These are phyloP conservation scores for Calonectria leucothoes DNA, from an alignment of 2,329 filamentous ascomycete genomes.

Conservation along the genomic window DNA sequence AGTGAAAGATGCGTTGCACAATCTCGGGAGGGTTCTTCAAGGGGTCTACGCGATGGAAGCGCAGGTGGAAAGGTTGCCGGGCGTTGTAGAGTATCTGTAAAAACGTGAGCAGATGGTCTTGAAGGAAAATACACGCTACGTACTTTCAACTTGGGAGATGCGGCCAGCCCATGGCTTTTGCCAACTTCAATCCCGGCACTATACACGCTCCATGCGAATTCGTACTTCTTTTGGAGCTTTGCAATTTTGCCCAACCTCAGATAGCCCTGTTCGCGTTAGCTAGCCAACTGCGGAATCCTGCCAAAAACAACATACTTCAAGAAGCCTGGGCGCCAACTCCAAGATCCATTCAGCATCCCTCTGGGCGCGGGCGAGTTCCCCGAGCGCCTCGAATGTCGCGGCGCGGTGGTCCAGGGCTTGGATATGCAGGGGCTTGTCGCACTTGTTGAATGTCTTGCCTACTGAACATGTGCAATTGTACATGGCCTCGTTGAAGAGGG, in stretches of 20 bases:
- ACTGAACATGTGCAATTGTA: slow-evolving; percentile 52
- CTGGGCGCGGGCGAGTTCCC: slow-evolving; percentile 51
- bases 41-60: slow-evolving; percentile 50
- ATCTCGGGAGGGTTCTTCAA: slow-evolving; percentile 51
- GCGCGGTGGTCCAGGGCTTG: slow-evolving; percentile 55
- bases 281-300: neutral
- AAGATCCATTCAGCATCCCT: slow-evolving; percentile 57
- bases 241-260: slow-evolving; percentile 55
- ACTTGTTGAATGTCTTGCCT: slow-evolving; percentile 53
- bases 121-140: neutral
- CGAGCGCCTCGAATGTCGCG: slow-evolving; percentile 53
- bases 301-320: slow-evolving; percentile 48
- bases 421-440: slow-evolving; percentile 51
- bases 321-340: slow-evolving; percentile 53
- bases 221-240: slow-evolving; percentile 50
- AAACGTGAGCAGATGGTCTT: slow-evolving; percentile 1
- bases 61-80: slow-evolving; percentile 48
- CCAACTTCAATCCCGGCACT: slow-evolving; percentile 52
- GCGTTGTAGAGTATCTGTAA: slow-evolving; percentile 48
- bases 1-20: slow-evolving; percentile 49
- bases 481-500: slow-evolving; percentile 57
- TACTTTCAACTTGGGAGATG: slow-evolving; percentile 49
- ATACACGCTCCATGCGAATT: slow-evolving; percentile 55
- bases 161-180: slow-evolving; percentile 39
- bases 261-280: slow-evolving; percentile 50